phyloP scores from a whole-genome alignment of 805 yeast genomes.

The Candida adriatica region DNA sequence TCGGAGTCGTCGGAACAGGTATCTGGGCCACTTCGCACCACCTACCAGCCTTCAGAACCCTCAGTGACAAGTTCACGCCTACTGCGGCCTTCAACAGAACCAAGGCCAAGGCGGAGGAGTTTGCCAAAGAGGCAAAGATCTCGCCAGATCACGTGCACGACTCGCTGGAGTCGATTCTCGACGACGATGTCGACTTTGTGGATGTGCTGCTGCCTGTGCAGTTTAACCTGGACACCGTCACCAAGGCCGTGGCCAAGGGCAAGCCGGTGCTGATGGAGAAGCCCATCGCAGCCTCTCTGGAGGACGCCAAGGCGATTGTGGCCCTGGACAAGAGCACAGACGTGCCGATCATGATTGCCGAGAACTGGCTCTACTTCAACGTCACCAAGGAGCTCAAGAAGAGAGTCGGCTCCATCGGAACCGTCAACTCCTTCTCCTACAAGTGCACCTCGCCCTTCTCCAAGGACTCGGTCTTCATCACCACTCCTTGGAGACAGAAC shows the following conservation, averaged over 20 bases:
- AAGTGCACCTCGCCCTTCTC: slow-evolving; percentile 70
- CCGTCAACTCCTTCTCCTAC: slow-evolving; percentile 60
- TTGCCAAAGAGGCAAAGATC: slow-evolving; percentile 59
- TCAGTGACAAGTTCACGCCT: slow-evolving; percentile 42
- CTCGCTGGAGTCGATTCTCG: slow-evolving; percentile 39
- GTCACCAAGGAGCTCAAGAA: slow-evolving; percentile 49
- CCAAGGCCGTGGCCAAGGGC: slow-evolving; percentile 60
- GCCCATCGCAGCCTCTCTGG: slow-evolving; percentile 83
- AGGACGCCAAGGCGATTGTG: slow-evolving; percentile 78
- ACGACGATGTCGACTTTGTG: slow-evolving; percentile 63
- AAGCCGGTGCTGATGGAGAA: slow-evolving; percentile 84
- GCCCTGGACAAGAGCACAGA: slow-evolving; percentile 52
- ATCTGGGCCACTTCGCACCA: slow-evolving; percentile 84
- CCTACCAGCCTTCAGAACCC: slow-evolving; percentile 59
- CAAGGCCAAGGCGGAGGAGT: slow-evolving; percentile 70
- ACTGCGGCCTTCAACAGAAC: slow-evolving; percentile 81
- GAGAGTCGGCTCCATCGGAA: slow-evolving; percentile 66
- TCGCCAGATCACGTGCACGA: slow-evolving; percentile 30
- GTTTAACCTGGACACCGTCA: slow-evolving; percentile 60
- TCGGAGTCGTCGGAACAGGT: slow-evolving; percentile 63
- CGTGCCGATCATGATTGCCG: slow-evolving; percentile 70
- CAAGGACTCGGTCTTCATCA: slow-evolving; percentile 49
- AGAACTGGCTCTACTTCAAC: slow-evolving; percentile 76
- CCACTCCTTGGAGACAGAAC: slow-evolving; percentile 79
- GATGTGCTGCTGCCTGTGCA: slow-evolving; percentile 92